Evolutionary conservation across 345 rosid genomes (phyloP), one percentile per base, ranked within the genome.

Genomic region (Iberis pinnata): DNA sequence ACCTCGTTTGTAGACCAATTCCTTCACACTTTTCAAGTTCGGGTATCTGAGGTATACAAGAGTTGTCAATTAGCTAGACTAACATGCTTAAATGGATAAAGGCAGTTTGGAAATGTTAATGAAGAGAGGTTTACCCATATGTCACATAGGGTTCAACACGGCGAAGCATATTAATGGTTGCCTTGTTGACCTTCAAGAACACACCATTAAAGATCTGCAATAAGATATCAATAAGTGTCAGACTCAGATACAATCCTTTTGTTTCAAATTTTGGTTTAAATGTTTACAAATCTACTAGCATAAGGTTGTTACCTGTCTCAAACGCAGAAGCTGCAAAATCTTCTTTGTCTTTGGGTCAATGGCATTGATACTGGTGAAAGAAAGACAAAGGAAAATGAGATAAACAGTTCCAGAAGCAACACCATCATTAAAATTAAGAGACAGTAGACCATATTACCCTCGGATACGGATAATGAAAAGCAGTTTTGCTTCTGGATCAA

Each of bases 281-380:
- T n/a, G n/a, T n/a, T n/a, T n/a, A n/a, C n/a, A n/a, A n/a, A n/a
- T n/a, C n/a, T n/a, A n/a, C n/a, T n/a, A n/a, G n/a, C n/a, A n/a
- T n/a, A n/a, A n/a, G n/a, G n/a, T n/a, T n/a, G n/a, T 2, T 53
- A 88, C 97, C 83, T 85, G 95, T 78, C 95, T 78, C 50, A 89
- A 62, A 61, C 95, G 86, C 55, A 89, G 18, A 2, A 85, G 92
- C 75, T 86, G 95, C 71, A 89, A 46, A 17, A 83, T 33, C 5
- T 63, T 63, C 70, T 59, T 63, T 58, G 61, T 64, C 18, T 39
- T 68, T 0, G 97, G 97, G 70, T 88, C 76, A 75, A 88, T 82
- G 4, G 92, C 95, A 59, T 88, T 85, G 76, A 85, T 88, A 60
- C 97, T 88, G 69, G 39, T 26, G 2, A 33, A 2, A n/a, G n/a